Conservation (phyloP, 176 grass and related monocot genomes). For the Bolboschoenus planiculmis region DNA sequence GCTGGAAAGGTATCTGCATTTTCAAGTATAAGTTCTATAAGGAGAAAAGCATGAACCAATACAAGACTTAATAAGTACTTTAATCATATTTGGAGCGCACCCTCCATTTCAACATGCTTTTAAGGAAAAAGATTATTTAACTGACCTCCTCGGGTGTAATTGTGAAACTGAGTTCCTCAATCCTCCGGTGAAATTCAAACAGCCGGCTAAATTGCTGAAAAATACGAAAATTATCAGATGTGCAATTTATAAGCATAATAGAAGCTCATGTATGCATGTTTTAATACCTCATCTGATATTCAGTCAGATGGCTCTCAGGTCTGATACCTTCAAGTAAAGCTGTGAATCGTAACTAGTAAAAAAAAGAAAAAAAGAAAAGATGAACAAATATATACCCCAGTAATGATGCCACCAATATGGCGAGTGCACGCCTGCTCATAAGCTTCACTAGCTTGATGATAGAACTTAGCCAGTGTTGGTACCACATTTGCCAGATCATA, state of each 20-base stretch:
- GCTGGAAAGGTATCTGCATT: constrained; percentile 87
- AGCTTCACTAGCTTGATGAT: constrained; percentile 89
- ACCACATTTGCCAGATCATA: constrained; percentile 97
- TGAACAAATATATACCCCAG: constrained; percentile 50
- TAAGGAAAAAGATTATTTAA: background rate
- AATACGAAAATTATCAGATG: background rate
- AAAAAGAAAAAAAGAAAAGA: background rate
- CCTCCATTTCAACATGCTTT: background rate
- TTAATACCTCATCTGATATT: background rate
- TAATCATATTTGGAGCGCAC: background rate
- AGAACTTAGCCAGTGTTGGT: constrained; percentile 88
- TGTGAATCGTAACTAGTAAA: background rate
- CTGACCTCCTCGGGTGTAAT: constrained; percentile 88
- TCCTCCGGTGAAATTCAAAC: constrained; percentile 85
- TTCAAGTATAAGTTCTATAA: background rate
- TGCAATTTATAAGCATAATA: background rate
- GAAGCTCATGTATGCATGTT: background rate
- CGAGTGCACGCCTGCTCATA: constrained; percentile 95
- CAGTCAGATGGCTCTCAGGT: background rate
- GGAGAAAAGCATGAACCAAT: background rate
- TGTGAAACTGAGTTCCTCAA: constrained; percentile 89
- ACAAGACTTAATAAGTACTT: background rate
- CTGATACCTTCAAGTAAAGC: background rate
- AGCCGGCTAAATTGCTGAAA: constrained; percentile 93
- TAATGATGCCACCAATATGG: constrained; percentile 88